Percentiles rank a stretch among this genome's conserved stretches.
Evolutionary conservation across 2,329 filamentous ascomycete species (phyloP).

Genomic region (Calonectria honghensis): DNA sequence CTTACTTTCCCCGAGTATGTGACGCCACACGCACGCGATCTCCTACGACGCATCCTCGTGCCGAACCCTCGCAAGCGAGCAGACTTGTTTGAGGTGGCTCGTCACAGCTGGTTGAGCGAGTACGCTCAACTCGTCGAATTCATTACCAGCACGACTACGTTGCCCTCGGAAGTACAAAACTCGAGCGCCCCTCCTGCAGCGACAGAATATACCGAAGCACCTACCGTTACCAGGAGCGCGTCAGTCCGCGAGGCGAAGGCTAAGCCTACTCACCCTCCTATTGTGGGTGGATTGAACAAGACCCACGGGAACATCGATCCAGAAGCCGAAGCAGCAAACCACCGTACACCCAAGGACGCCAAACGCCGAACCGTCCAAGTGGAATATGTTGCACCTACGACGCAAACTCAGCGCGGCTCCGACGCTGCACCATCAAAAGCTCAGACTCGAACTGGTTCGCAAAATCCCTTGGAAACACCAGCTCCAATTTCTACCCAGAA

Average conservation of each 20-base stretch:
- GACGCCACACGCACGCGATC: constrained; percentile 94
- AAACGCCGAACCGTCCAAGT: constrained; percentile 97
- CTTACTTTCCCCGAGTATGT: constrained; percentile 99
- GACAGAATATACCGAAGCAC: constrained; percentile 73
- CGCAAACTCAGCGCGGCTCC: constrained; percentile 85
- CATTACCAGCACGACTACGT: constrained; percentile 96
- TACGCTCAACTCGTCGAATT: constrained; percentile 98
- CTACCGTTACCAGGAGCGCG: constrained; percentile 85
- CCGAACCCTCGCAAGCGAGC: constrained; percentile 96
- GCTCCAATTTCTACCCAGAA: constrained; percentile 69
- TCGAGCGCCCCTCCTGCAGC: constrained; percentile 76
- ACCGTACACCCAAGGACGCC: constrained; percentile 84
- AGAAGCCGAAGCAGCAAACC: constrained; percentile 71
- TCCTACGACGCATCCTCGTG: constrained; percentile 93
- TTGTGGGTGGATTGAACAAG: constrained; percentile 79
- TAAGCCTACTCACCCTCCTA: constrained; percentile 69
- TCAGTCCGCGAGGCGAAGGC: constrained; percentile 93
- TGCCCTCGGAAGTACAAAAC: constrained; percentile 88
- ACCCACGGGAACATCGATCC: constrained; percentile 85
- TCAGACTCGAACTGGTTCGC: constrained; percentile 58
- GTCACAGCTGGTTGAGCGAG: constrained; percentile 98
- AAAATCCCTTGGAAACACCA: constrained; percentile 65
- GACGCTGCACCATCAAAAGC: constrained; percentile 53
- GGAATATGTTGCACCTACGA: constrained; percentile 95
- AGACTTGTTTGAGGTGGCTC: constrained; percentile 96